Evolutionary conservation across 2,329 filamentous ascomycete genomes (phyloP), one percentile per base, ranked within the genome.

Genomic region (Dissoconium aciculare): DNA sequence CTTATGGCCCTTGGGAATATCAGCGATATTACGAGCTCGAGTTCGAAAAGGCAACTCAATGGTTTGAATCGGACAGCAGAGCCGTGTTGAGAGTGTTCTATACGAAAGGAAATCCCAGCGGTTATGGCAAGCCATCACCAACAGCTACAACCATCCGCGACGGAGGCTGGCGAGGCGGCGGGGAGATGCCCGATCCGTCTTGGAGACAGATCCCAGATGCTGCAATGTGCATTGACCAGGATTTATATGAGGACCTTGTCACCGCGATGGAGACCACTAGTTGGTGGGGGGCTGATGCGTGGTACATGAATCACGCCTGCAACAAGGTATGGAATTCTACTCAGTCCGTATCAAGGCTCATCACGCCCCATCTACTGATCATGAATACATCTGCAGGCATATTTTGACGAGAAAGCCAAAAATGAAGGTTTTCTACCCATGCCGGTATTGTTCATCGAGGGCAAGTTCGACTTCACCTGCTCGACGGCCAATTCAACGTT

Each of bases 181-280:
- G 30, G 4, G 39, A 35, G 17, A 46, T 50, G 27, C 37, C 37
- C 1, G 35, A 50, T 25, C 35, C 42, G 3, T 34, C 38, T 5
- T 51, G 46, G 11, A 41, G 36, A 16, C 43, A 53, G 3, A 43
- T 56, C n/a, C 50, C 52, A 4, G 38, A 50, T 4, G 46, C 46
- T 19, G 33, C 33, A 19, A 34, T 39, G 0, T 39, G 38, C 14
- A 36, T 55, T 5, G 52, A 54, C n/a, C 43, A 47, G 26, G 44
- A 44, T 1, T 15, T 50, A 2, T 49, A 47, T 31, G 34, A 43
- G 5, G 45, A 42, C 11, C 33, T 56, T 3, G 41, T 52, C 2
- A 37, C 39, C 12, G 55, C 54, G 11, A 57, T 60, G 44, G 40
- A 57, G 38, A 50, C 49, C 37, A 57, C 56, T 4, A 58, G 60